Evolutionary conservation across 1,284 basidiomycete genomes (phyloP), one percentile per base, ranked within the genome.

Genomic region (Trichosporon faecale): DNA sequence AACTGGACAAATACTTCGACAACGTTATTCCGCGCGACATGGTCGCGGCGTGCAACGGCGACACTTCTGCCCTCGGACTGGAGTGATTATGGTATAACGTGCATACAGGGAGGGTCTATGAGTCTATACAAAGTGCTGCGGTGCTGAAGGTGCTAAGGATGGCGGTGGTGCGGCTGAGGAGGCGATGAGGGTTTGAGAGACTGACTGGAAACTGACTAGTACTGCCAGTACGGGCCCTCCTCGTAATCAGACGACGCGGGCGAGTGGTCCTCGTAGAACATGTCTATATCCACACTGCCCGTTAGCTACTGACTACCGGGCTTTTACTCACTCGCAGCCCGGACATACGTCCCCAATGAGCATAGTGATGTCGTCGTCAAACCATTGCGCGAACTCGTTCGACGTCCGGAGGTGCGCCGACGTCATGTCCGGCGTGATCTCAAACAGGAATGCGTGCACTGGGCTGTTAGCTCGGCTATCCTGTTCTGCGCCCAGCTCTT

Each of bases 1-100:
- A 65, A n/a, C 77, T 79, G 46, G 67, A 75, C 12, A 68, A 29
- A 23, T 80, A 79, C 60, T 68, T 79, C 57, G 68, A 72, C 40
- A 64, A 70, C 4, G 72, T 73, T 1, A 69, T 78, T 44, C 75
- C 76, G 12, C 25, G 23, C 16, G 76, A 77, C 66, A 65, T 76
- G 5, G 72, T 76, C 6, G 66, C 67, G 2, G 69, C 68, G 21
- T 73, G 72, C 63, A n/a, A 29, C 6, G 33, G 44, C 18, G 29
- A 25, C 27, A 1, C 23, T 5, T 16, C 40, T 18, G 40, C 40
- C 2, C 40, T 31, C 16, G 27, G 27, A 6, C 29, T 61, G 12
- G 14, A 18, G 18, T 18, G 14, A 31, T n/a, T n/a, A 61, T 61
- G 27, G 16, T 61, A 61, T 57, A 35, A 49, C 8, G 49, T 33